Evolutionary conservation across 2,329 filamentous ascomycete genomes (phyloP), one percentile per base, ranked within the genome.

Genomic region (Claviceps spartinae): DNA sequence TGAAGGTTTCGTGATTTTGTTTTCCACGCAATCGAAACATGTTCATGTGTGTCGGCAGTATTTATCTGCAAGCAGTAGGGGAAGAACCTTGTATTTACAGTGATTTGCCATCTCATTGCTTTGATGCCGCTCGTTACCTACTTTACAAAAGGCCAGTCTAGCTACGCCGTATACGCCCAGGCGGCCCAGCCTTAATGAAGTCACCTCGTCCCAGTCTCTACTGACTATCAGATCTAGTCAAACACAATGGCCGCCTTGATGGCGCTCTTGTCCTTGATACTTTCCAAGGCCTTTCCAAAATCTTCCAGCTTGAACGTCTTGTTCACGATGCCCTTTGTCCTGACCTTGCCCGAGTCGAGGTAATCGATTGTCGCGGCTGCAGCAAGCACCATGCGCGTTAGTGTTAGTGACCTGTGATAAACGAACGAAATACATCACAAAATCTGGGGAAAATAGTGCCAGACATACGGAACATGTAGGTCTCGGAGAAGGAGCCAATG

Each of bases 181-280:
- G 20, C 20, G 26, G 26, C 26, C 26, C 30, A 11, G 30, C 9
- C 30, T 34, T 9, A 3, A 11, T 11, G 9, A 11, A 34, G 30
- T 11, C 30, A 4, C 30, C 30, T 34, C 9, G 9, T 34, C 9
- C 30, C 30, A 11, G 11, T 4, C 4, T 34, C 0, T 34, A 34
- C 30, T 34, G 30, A 34, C 3, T 34, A 34, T 9, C 9, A 34
- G 22, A 44, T 30, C 14, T 75, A 79, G 55, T 86, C 82, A 60
- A 85, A 86, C 47, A 81, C 76, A 64, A 88, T 86, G 16, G 81
- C 82, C 50, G 83, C 83, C 73, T 88, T 88, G 63, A 88, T 85
- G 54, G 82, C 83, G 50, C 71, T 78, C 73, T 86, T 86, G 69
- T 85, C 82, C 61, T 75, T 79, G 72, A 88, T 86, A 53, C 78